Percentiles rank a stretch among this genome's conserved stretches.
Evolutionary conservation across 352 stramenopile genomes (phyloP).

Genomic region (Pythium diclinum): DNA sequence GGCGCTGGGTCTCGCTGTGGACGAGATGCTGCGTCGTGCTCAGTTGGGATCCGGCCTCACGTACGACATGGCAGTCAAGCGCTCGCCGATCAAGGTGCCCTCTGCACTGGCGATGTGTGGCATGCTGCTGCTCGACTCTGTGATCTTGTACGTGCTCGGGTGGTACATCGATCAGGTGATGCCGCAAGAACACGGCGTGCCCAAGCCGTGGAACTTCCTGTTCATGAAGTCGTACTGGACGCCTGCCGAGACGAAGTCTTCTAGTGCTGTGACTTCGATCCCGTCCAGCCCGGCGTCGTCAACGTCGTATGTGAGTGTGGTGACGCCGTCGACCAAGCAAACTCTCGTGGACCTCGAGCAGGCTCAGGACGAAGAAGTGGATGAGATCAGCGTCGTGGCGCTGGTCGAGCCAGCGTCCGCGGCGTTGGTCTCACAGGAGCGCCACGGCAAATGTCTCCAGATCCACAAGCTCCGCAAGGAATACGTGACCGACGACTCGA

Average conservation of each 20-base stretch:
- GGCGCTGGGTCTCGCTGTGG: slow-evolving; percentile 54
- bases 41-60: slow-evolving; percentile 53
- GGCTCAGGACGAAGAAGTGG: neutral
- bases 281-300: neutral
- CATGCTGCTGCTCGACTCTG: slow-evolving; percentile 79
- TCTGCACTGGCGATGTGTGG: slow-evolving; percentile 50
- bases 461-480: slow-evolving; percentile 68
- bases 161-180: slow-evolving; percentile 93
- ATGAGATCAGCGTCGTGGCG: neutral
- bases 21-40: slow-evolving; percentile 50
- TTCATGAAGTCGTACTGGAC: neutral
- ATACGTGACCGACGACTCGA: slow-evolving; percentile 67
- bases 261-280: neutral
- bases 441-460: slow-evolving; percentile 40
- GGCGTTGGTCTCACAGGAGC: slow-evolving; percentile 48
- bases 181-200: slow-evolving; percentile 88
- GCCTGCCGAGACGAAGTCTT: neutral
- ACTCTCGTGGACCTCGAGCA: too few species aligned
- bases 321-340: too few species aligned
- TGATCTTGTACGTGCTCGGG: slow-evolving; percentile 87
- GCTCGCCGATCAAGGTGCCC: slow-evolving; percentile 45
- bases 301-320: too few species aligned
- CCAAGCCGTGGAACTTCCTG: neutral
- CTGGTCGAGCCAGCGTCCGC: slow-evolving; percentile 38
- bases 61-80: slow-evolving; percentile 39